Base-by-base conservation (phyloP, 108 stramenopile genomes). In the Nannochloropsis salina region DNA sequence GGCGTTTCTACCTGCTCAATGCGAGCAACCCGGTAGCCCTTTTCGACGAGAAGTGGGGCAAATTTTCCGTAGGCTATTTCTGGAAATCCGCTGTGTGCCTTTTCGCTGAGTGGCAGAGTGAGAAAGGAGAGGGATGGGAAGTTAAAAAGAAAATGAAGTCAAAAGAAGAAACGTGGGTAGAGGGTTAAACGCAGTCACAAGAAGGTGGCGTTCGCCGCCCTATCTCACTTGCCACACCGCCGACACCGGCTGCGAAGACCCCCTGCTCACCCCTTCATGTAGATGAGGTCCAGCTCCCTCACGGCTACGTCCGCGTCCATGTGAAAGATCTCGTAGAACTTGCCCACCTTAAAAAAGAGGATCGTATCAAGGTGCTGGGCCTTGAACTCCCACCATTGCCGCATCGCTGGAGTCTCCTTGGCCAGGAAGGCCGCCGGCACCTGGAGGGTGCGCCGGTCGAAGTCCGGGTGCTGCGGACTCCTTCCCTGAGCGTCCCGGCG, bases 1-100 rank as follows among this genome's bases (percentile, higher is more conserved):
- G 99, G 98, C 6, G 98, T 99, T 90, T 99, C 99, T 22, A 97
- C 97, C 90, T 99, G 99, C 93, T 99, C 99, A 44, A 99, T 97
- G 43, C 99, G 94, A 9, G 97, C 96, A 45, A 99, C 97, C 83
- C 96, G 94, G 90, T 95, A 98, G 31, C 99, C 99, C 42, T 95
- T 95, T 10, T 92, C 87, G 42, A 99, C 97, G 81, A 99, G 90
- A 80, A 88, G 90, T 45, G 93, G 94, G 43, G 95, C 92, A 80
- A 95, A 91, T 42, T 92, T 93, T 6, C 95, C 98, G 83, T 96
- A 98, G 43, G 92, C 93, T 6, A 93, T 92, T 92, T 99, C 99
- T 9, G 99, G 99, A 88, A 98, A 98, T 8, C 99, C 98, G 5
- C 94, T 91, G 93, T 99, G 99, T 9, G 97, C 99, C 82, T 93